A percentile compares a stretch with the other conserved stretches of the same genome.
Conservation (phyloP, 257 asterid genomes). For the Lycium barbarum region DNA sequence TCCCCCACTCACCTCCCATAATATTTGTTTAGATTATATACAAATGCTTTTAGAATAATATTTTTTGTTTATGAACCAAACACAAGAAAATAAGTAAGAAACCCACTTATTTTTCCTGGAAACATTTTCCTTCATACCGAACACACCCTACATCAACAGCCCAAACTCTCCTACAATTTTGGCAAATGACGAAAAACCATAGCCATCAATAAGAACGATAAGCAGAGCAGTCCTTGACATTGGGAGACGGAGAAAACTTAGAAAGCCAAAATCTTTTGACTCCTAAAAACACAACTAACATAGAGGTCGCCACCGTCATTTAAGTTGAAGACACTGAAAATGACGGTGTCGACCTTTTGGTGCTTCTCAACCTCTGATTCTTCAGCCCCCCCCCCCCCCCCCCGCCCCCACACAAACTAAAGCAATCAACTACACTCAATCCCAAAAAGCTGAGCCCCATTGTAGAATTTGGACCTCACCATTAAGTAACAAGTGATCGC, state of each 20-base stretch:
- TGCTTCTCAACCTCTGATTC: slow-evolving; percentile 5
- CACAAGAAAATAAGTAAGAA: no score
- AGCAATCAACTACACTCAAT: neutral
- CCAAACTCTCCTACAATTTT: neutral
- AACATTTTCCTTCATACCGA: no score
- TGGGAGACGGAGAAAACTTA: neutral
- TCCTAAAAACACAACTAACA: neutral
- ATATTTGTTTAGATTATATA: no score
- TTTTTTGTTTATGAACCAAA: no score
- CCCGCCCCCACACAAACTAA: neutral
- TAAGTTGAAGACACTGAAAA: neutral
- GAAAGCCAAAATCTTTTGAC: neutral
- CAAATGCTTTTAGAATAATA: no score
- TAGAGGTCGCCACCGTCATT: neutral
- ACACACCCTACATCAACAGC: no score
- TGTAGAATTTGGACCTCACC: no score
- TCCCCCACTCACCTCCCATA: no score
- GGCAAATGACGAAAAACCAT: slow-evolving; percentile 1
- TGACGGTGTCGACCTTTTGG: neutral
- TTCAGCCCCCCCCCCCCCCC: neutral
- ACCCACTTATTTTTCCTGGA: no score
- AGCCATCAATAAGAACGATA: neutral
- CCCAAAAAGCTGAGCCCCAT: neutral
- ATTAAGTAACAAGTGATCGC: no score
- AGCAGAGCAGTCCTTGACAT: neutral